Conservation (phyloP, 176 grass and related monocot genomes). For the Themeda triandra region DNA sequence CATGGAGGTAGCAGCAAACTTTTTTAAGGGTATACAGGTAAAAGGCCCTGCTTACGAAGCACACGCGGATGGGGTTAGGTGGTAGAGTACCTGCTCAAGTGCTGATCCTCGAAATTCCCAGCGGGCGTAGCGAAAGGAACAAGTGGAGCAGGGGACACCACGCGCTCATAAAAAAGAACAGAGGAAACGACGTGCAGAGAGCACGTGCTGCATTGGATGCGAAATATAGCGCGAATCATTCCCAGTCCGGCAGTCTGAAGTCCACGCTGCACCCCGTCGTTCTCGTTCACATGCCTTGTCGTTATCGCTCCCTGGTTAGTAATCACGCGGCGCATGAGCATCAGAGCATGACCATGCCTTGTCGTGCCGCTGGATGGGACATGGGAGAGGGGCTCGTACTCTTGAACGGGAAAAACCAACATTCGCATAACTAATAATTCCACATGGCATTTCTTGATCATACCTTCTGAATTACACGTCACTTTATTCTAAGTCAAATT, state of each 20-base stretch:
- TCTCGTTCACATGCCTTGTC: neutral
- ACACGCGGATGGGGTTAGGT: too few relatives aligned
- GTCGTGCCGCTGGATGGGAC: neutral
- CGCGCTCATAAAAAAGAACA: neutral
- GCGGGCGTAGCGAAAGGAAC: neutral
- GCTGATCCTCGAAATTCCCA: neutral
- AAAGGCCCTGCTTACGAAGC: too few relatives aligned
- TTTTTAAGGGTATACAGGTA: too few relatives aligned
- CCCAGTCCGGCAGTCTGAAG: neutral
- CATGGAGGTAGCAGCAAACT: too few relatives aligned
- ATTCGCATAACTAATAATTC: too few relatives aligned
- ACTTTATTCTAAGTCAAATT: neutral
- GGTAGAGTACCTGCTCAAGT: neutral
- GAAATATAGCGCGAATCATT: neutral
- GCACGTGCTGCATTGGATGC: slow-evolving; percentile 26
- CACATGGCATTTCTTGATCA: neutral
- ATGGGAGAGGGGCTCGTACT: neutral
- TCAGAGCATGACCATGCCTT: neutral
- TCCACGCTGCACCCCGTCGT: slow-evolving; percentile 8
- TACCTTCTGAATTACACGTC: neutral
- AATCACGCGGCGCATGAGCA: neutral
- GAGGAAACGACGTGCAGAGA: neutral
- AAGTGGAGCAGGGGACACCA: neutral
- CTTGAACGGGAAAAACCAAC: neutral
- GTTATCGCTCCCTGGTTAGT: neutral